These are phyloP conservation scores for Aspergillus hiratsukae DNA, from an alignment of 2,329 filamentous ascomycete genomes.

Conservation along the genomic window DNA sequence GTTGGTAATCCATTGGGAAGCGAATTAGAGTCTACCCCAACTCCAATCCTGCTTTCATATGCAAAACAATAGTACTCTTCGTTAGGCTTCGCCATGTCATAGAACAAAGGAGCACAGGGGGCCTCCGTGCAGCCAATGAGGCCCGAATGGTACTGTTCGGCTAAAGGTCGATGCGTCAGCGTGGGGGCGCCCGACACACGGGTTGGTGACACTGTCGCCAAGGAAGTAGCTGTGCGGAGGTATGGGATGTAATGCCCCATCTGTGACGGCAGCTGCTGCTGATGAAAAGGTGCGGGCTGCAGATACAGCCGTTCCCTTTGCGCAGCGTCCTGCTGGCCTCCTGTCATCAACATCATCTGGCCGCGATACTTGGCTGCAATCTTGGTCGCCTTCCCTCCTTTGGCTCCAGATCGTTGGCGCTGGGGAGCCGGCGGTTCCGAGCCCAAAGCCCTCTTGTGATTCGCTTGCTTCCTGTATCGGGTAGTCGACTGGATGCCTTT, in stretches of 20 bases:
- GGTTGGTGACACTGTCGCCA: constrained; percentile 8
- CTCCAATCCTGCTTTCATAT: constrained; percentile 15
- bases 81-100: constrained; percentile 19
- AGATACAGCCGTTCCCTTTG: constrained; percentile 16
- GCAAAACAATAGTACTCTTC: constrained; percentile 14
- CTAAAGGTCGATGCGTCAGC: constrained; percentile 13
- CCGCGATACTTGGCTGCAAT: constrained; percentile 29
- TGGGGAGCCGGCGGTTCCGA: constrained; percentile 36
- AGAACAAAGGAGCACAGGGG: constrained; percentile 23
- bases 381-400: constrained; percentile 38
- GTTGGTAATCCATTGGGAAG: constrained; percentile 5
- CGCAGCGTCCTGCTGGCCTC: constrained; percentile 18
- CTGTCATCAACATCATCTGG: constrained; percentile 4
- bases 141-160: constrained; percentile 18
- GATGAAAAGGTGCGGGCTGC: constrained; percentile 12
- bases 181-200: constrained; percentile 11
- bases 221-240: constrained; percentile 5
- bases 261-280: neutral
- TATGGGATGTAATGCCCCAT: constrained; percentile 14
- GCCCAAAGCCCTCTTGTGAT: constrained; percentile 35
- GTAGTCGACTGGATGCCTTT: constrained; percentile 80
- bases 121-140: constrained; percentile 27
- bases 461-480: constrained; percentile 58
- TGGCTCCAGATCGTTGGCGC: constrained; percentile 39
- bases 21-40: constrained; percentile 14